phyloP scores from a whole-genome alignment of 1,139 yeast genomes.

The Hemisphaericaspora subhashii region DNA sequence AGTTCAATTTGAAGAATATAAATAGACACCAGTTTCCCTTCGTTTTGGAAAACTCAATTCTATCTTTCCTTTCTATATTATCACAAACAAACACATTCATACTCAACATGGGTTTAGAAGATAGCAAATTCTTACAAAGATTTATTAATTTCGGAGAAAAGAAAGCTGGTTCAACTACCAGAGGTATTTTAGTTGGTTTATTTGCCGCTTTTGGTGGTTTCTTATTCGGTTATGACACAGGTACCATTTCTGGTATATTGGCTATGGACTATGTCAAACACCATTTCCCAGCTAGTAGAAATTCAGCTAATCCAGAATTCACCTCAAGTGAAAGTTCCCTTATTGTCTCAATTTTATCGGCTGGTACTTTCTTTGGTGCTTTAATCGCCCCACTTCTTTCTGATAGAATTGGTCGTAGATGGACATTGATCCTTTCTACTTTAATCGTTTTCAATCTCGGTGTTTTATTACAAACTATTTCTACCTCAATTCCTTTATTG shows the following conservation, averaged over 20 bases:
- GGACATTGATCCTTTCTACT: constrained; percentile 51
- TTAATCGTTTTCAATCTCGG: constrained; percentile 59
- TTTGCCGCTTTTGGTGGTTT: constrained; percentile 66
- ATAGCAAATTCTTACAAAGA: constrained; percentile 28
- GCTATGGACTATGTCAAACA: constrained; percentile 63
- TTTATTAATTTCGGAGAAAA: constrained; percentile 42
- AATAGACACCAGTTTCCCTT: too few species aligned
- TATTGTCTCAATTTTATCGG: constrained; percentile 65
- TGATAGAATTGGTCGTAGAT: constrained; percentile 62
- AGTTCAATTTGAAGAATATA: too few species aligned
- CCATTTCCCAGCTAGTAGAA: constrained; percentile 38
- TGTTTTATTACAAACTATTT: constrained; percentile 58
- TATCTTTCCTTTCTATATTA: too few species aligned
- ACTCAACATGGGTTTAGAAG: constrained; percentile 40
- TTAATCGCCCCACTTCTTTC: constrained; percentile 54
- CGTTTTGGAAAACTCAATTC: too few species aligned
- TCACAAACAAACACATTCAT: neutral
- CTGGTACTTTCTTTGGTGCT: constrained; percentile 74
- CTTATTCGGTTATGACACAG: constrained; percentile 76
- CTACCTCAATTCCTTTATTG: constrained; percentile 39
- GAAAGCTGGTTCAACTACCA: constrained; percentile 49
- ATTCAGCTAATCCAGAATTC: constrained; percentile 18
- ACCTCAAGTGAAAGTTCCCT: constrained; percentile 61
- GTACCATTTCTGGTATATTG: constrained; percentile 76
- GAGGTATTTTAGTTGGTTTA: constrained; percentile 48